Percentiles rank a stretch among this genome's conserved stretches.
Evolutionary conservation across 2,329 filamentous ascomycete genomes (phyloP).

Genomic region (Esteya vermicola): DNA sequence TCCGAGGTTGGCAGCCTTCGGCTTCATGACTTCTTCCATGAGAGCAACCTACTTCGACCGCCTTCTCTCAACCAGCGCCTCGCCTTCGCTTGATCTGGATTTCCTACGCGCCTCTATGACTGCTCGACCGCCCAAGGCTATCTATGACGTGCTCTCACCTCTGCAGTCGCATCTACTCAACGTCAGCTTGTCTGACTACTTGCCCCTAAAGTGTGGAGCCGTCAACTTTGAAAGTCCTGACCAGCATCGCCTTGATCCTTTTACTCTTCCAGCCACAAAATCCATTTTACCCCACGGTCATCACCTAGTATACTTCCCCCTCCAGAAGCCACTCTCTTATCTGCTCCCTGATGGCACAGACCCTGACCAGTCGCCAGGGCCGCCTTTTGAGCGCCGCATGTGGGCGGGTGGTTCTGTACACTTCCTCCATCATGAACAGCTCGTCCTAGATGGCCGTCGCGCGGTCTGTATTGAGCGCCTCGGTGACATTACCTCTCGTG

Average conservation of each 20-base stretch:
- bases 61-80: too few species aligned
- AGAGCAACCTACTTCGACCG: too few species aligned
- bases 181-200: constrained; percentile 32
- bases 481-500: constrained; percentile 10
- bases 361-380: constrained; percentile 58
- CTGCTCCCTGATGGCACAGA: constrained; percentile 80
- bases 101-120: constrained; percentile 6
- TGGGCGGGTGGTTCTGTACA: constrained; percentile 72
- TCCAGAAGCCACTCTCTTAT: constrained; percentile 42
- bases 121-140: constrained; percentile 16
- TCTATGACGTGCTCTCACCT: constrained; percentile 34
- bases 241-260: neutral
- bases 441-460: constrained; percentile 24
- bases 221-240: neutral
- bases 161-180: constrained; percentile 52
- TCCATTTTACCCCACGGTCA: constrained; percentile 48
- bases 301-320: constrained; percentile 80
- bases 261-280: neutral
- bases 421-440: neutral
- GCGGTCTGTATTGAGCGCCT: constrained; percentile 30
- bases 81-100: constrained; percentile 7
- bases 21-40: too few species aligned
- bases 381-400: constrained; percentile 60
- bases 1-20: too few species aligned
- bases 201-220: constrained; percentile 19